phyloP scores from a whole-genome alignment of 208 protist genomes.

The Angomonas deanei region DNA sequence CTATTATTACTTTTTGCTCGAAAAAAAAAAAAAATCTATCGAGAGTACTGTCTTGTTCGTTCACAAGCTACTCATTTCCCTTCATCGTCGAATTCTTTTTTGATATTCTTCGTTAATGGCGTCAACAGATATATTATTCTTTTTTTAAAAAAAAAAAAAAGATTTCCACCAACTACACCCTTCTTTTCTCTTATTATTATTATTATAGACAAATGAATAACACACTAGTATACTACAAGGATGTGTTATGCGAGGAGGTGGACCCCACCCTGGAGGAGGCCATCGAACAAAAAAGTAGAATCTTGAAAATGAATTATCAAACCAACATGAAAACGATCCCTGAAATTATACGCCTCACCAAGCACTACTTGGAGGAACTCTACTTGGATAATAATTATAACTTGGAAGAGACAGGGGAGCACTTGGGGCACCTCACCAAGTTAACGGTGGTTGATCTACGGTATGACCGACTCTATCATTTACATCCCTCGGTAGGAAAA shows the following conservation, averaged over 20 bases:
- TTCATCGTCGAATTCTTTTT: too few species aligned
- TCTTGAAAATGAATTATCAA: conserved; percentile 45
- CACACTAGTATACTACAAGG: background rate
- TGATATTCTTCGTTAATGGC: too few species aligned
- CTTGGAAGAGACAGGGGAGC: conserved; percentile 35
- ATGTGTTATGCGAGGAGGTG: conserved; percentile 5
- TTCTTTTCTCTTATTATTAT: background rate
- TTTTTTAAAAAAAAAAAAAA: too few species aligned
- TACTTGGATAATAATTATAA: conserved; percentile 83
- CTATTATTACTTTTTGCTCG: too few species aligned
- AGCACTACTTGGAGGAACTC: conserved; percentile 58
- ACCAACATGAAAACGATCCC: conserved; percentile 31
- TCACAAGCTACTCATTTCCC: too few species aligned
- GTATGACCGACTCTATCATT: conserved; percentile 51
- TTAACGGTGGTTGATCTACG: conserved; percentile 57
- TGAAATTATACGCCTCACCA: conserved; percentile 31
- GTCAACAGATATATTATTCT: too few species aligned
- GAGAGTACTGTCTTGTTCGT: too few species aligned
- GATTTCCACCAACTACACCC: background rate
- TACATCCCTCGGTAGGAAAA: conserved; percentile 68
- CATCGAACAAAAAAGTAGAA: conserved; percentile 31
- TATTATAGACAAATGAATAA: background rate
- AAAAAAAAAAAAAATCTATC: background rate
- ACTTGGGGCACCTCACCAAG: conserved; percentile 56
- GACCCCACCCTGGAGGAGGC: conserved; percentile 37